Evolutionary conservation across 164 flowering plant species (phyloP), one percentile per base, ranked within the genome.

Genomic region (Magnolia sinica): DNA sequence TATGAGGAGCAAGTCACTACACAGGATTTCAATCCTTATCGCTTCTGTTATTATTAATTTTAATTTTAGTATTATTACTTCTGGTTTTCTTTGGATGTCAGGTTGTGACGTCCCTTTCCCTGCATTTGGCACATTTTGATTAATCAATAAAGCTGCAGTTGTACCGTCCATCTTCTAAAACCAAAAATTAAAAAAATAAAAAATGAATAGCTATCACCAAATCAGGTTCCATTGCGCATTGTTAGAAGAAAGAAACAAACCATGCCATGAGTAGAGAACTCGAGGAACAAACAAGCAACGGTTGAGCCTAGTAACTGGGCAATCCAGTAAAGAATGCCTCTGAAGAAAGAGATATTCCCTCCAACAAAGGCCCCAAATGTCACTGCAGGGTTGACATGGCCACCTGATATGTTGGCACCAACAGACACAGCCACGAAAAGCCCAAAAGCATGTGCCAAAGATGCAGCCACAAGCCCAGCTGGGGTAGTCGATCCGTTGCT

Each of bases 361-460:
- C 90, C 90, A 1, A 87, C 14, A 49, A 87, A 83, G 59, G 85
- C 84, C 0, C 87, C 90, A 19, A 87, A 87, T 20, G 90, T 87
- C 66, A 87, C 88, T 20, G 89, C 89, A 7, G 89, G 89, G 82
- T 87, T 87, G 31, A 87, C 86, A 59, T 87, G 90, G 13, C 88
- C 88, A 11, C 87, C 88, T 71, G 88, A 86, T 76, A 87, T 87
- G 75, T 87, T 87, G 24, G 87, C 86, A 1, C 77, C 82, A 37
- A 83, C 84, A 1, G 90, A 64, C 37, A 87, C 90, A 2, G 80
- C 88, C 2, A 87, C 88, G 68, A 87, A 86, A 2, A 87, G 84
- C 4, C 76, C 88, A 23, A 87, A 83, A 8, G 71, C 88, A 63
- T 86, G 87, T 7, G 87, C 80, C 73, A 85, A 50, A 19, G 87